Evolutionary conservation across 192 early-diverging fungal species (phyloP), one percentile per base, ranked within the genome.

Genomic region (Coemansia sp.): DNA sequence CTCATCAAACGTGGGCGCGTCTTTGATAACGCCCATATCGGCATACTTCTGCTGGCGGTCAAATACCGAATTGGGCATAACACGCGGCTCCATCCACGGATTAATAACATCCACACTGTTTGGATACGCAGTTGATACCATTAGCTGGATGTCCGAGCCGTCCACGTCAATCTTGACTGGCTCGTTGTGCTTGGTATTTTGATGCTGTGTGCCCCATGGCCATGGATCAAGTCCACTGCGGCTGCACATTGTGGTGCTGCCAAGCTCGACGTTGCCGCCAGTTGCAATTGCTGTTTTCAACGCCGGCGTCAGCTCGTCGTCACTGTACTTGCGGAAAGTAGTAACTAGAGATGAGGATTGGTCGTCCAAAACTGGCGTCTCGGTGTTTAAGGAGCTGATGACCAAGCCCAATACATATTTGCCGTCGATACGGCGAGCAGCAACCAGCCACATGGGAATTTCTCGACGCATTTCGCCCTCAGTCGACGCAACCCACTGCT

Each of bases 31-130:
- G 3, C 17, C 24, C 37, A 26, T 25, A 15, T 52, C 54, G 24
- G 72, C 72, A 9, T 65, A 74, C 15, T 21, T 21, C 40, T 64
- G 51, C 54, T 74, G 72, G 18, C 36, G 26, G 12, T 48, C 14
- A 38, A 64, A 74, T 5, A 63, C 59, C 5, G 49, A 56, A 8
- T 14, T 52, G 6, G 57, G 42, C 58, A 75, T 65, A 10, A 75
- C 38, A 0, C 73, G 63, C 1, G 73, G 73, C 42, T 75, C 73
- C 18, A 44, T 40, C 73, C 73, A 75, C 2, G 73, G 67, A 24
- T 49, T 54, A 0, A 74, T 20, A 8, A 67, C 11, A 3, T 68
- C 47, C 3, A 52, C 17, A 9, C 24, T 60, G 31, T 58, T 57
- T 3, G 60, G 11, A 26, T 60, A 66, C 1, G 63, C 56, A 3